A percentile compares a stretch with the other conserved stretches of the same genome.
Conservation (phyloP, 306 rosid genomes). For the Pachyrhizus erosus region DNA sequence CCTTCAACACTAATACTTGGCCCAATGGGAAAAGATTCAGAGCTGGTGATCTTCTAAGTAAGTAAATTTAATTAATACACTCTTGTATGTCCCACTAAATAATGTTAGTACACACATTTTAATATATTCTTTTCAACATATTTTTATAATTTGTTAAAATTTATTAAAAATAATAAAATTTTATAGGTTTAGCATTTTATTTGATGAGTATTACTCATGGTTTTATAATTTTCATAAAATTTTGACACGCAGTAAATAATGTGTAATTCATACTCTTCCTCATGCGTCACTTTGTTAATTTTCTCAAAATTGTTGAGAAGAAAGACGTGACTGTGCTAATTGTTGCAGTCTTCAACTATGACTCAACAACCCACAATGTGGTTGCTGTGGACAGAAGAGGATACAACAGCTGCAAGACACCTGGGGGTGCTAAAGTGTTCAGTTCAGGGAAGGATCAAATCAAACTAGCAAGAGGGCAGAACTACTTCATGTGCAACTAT, state of each 20-base stretch:
- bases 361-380: constrained; percentile 61
- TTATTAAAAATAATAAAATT: no score
- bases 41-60: constrained; percentile 66
- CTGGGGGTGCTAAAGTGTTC: constrained; percentile 57
- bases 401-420: constrained; percentile 52
- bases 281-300: neutral
- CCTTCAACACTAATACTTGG: constrained; percentile 60
- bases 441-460: constrained; percentile 64
- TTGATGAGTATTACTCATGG: no score
- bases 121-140: no score
- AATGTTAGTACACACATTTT: neutral
- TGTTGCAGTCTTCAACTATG: constrained; percentile 65
- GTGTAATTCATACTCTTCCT: neutral
- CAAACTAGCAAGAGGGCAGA: constrained; percentile 53
- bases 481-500: constrained; percentile 67
- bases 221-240: no score
- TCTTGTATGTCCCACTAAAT: neutral
- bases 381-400: constrained; percentile 58
- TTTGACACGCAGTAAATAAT: no score
- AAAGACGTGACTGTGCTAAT: neutral
- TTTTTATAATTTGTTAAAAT: no score
- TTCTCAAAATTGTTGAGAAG: neutral
- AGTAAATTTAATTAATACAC: constrained; percentile 13
- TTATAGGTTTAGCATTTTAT: no score
- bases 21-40: constrained; percentile 60